Base-by-base conservation (phyloP, 257 asterid species). In the Capsicum pubescens region DNA sequence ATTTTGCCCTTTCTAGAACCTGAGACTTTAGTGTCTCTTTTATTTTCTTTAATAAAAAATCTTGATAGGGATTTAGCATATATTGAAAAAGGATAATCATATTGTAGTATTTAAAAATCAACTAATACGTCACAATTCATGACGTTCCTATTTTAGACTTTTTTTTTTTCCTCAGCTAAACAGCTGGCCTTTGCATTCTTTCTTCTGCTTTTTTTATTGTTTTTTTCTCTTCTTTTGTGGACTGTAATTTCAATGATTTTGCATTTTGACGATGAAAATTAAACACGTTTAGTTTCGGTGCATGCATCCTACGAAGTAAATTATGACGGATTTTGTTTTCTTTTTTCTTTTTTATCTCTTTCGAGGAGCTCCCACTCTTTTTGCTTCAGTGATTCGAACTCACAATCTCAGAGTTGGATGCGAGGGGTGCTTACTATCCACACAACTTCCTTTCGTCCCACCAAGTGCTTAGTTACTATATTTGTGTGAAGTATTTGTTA, bases 91-190 rank as follows among this genome's bases (percentile, higher is more conserved):
- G 12, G 7, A 48, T 26, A 72, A 12, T 72, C 19, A 50, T 71
- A 64, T 66, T 67, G 35, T n/a, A 13, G 15, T 7, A 21, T 26
- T 74, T 19, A 6, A 74, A 72, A 74, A 48, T 74, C 21, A 48
- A 74, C 13, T 12, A 42, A 12, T 74, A 74, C 44, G 19, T 74
- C 80, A 72, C 60, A 50, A 48, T 19, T 72, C 80, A 48, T 48
- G 80, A 72, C n/a, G 80, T 72, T 72, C 19, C 39, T 48, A 72
- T 19, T 48, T 26, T 48, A 72, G 59, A 46, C 54, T 39, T 39
- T 68, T 70, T 35, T 35, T 35, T 71, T n/a, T 70, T 42, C 54
- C 56, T 17, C 32, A 44, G 56, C 35, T 9, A 35, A 44, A 42
- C 56, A 70, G 17, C 56, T 42, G 79, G 36, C 56, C 32, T 17